Conservation (phyloP, 192 early-diverging fungal species). For the Radiomyces spectabilis region DNA sequence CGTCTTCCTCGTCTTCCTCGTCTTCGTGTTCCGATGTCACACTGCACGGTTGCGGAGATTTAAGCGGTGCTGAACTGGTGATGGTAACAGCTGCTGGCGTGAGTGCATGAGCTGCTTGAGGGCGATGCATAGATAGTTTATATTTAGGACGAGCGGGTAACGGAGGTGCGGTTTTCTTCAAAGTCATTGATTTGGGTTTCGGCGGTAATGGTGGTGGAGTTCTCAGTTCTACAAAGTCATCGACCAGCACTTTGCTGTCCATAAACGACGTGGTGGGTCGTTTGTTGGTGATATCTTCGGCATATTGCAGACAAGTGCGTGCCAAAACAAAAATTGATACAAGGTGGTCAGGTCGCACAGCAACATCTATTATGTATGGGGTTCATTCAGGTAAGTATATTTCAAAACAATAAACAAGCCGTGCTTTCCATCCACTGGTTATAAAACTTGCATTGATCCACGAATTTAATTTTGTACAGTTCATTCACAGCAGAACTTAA, state of each 20-base stretch:
- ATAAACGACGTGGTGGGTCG: too few species aligned
- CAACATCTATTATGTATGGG: too few species aligned
- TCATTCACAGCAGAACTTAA: constrained; percentile 32
- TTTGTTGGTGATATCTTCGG: constrained; percentile 39
- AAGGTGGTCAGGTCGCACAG: neutral
- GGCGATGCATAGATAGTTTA: neutral
- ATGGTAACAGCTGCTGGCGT: too few species aligned
- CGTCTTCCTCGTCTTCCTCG: constrained; percentile 22
- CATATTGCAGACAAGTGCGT: constrained; percentile 32
- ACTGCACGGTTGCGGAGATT: too few species aligned
- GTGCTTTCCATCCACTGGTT: too few species aligned
- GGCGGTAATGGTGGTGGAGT: constrained; percentile 37
- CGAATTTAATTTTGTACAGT: constrained; percentile 37
- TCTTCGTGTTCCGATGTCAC: constrained; percentile 22
- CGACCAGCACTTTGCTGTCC: constrained; percentile 16
- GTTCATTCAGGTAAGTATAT: too few species aligned
- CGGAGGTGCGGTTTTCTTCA: neutral
- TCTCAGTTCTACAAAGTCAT: constrained; percentile 15
- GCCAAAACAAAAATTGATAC: constrained; percentile 30
- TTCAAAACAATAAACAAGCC: too few species aligned
- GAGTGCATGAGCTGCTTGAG: too few species aligned
- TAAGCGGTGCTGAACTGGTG: too few species aligned
- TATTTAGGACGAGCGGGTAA: neutral
- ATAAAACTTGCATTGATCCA: constrained; percentile 37
- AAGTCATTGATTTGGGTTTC: constrained; percentile 26